Conservation (phyloP, 2,329 filamentous ascomycete species). For the Cladophialophora bantiana region DNA sequence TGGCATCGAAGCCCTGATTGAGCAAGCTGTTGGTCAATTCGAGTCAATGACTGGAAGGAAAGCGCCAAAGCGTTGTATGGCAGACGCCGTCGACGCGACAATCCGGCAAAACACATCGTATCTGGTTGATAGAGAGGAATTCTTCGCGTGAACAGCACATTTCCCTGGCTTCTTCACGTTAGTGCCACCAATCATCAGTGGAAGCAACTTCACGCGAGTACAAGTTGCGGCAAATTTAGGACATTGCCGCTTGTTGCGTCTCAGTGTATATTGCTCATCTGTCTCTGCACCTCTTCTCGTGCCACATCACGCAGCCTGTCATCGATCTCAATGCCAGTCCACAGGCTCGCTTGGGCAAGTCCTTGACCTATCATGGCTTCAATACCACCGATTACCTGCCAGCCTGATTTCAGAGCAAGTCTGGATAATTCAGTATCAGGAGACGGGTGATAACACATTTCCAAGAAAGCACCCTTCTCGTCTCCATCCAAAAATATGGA, state of each 20-base stretch:
- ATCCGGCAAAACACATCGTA: conserved; percentile 31
- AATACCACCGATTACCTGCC: conserved; percentile 77
- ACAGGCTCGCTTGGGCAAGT: conserved; percentile 68
- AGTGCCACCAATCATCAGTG: neutral
- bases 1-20: conserved; percentile 75
- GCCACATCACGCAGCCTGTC: conserved; percentile 46
- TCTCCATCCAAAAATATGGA: conserved; percentile 48
- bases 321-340: conserved; percentile 68
- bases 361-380: conserved; percentile 81
- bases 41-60: conserved; percentile 78
- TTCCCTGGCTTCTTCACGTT: neutral
- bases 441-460: conserved; percentile 83
- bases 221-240: neutral
- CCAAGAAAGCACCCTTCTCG: conserved; percentile 72
- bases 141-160: conserved; percentile 12
- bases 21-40: conserved; percentile 82
- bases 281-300: conserved; percentile 20
- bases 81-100: conserved; percentile 60
- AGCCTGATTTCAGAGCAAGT: conserved; percentile 67
- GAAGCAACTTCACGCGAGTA: conserved; percentile 1
- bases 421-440: conserved; percentile 72
- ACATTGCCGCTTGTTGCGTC: neutral
- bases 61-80: conserved; percentile 75
- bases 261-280: conserved; percentile 13
- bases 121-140: conserved; percentile 29